Conservation (phyloP, 2,329 filamentous ascomycete species). For the Pestalotiopsis fici region DNA sequence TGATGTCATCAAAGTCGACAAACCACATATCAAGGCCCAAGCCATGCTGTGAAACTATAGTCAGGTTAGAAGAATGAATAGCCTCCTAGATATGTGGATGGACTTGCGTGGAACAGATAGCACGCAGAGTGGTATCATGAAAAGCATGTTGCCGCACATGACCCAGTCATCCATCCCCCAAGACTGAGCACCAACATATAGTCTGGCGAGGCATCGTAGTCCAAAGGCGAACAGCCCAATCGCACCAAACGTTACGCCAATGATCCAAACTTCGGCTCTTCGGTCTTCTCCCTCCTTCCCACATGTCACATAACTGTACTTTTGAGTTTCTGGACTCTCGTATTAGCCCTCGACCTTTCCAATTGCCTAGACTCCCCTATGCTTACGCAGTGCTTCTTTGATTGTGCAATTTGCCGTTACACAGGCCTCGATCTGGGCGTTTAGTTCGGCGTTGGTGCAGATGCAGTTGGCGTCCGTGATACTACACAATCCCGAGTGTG, state of each 20-base stretch:
- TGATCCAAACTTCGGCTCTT: slow-evolving; percentile 22
- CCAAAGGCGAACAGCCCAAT: slow-evolving; percentile 29
- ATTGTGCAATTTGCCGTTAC: slow-evolving; percentile 24
- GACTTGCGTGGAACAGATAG: slow-evolving; percentile 27
- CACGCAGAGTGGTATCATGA: slow-evolving; percentile 22
- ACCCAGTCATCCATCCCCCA: slow-evolving; percentile 32
- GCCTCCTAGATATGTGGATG: too few species aligned
- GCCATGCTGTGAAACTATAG: slow-evolving; percentile 35
- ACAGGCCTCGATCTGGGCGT: slow-evolving; percentile 23
- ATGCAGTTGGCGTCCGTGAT: slow-evolving; percentile 21
- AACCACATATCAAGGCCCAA: slow-evolving; percentile 47
- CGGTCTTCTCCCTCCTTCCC: slow-evolving; percentile 26
- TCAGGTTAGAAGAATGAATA: not conserved
- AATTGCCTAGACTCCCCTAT: not conserved
- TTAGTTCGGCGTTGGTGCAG: slow-evolving; percentile 21
- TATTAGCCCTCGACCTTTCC: not conserved
- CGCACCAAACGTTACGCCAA: slow-evolving; percentile 25
- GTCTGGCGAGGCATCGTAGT: slow-evolving; percentile 27
- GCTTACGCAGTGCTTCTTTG: slow-evolving; percentile 23
- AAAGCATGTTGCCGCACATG: slow-evolving; percentile 25
- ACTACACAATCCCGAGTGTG: not conserved
- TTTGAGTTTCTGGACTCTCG: slow-evolving; percentile 24
- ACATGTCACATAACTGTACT: slow-evolving; percentile 17
- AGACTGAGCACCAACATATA: slow-evolving; percentile 22
- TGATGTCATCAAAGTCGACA: slow-evolving; percentile 41